Percentiles rank a stretch among this genome's conserved stretches.
These are phyloP conservation scores for Fraxinus albicans DNA, from an alignment of 305 asterid species.

Conservation along the genomic window DNA sequence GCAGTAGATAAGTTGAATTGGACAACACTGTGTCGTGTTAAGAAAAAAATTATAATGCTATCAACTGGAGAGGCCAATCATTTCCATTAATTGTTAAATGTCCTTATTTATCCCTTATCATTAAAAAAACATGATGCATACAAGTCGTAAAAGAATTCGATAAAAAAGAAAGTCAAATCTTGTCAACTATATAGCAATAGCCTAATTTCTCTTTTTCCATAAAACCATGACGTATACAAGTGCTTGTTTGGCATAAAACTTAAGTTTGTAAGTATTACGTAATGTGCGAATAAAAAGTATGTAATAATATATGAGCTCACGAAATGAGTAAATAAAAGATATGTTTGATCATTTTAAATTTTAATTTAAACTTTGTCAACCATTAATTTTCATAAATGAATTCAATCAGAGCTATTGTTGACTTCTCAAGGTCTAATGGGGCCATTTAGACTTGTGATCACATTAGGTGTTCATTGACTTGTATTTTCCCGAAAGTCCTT, in stretches of 20 bases:
- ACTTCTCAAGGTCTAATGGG: conserved; percentile 18
- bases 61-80: not conserved
- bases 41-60: too few relatives aligned
- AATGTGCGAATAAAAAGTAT: too few relatives aligned
- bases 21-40: not conserved
- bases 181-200: not conserved
- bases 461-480: conserved; percentile 31
- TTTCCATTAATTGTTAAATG: not conserved
- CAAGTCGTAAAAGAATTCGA: too few relatives aligned
- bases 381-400: not conserved
- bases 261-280: too few relatives aligned
- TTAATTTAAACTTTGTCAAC: not conserved
- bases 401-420: not conserved
- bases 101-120: not conserved
- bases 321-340: too few relatives aligned
- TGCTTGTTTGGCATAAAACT: too few relatives aligned
- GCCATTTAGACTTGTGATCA: not conserved
- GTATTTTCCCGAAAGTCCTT: not conserved
- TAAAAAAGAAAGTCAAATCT: too few relatives aligned
- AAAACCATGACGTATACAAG: not conserved
- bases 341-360: not conserved
- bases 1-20: too few relatives aligned
- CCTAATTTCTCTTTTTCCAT: not conserved
- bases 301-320: not conserved
- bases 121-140: not conserved